Conservation (phyloP, 352 stramenopile genomes). For the Phytophthora litchii region DNA sequence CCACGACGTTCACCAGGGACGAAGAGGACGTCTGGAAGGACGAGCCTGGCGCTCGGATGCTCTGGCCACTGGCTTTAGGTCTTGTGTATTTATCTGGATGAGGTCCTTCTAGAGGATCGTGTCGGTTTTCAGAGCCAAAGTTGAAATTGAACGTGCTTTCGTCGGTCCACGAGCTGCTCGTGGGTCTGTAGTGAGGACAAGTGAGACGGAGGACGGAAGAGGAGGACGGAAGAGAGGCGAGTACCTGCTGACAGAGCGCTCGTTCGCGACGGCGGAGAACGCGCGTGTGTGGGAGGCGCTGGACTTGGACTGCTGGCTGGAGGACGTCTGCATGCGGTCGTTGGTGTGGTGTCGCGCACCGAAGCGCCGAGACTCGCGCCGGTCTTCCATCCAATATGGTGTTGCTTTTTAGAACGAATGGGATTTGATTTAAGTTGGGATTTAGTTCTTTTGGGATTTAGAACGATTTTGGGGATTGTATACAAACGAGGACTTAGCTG, state of each 20-base stretch:
- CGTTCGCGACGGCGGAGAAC: constrained; percentile 8
- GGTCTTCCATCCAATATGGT: constrained; percentile 21
- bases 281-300: constrained; percentile 8
- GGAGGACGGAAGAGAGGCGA: constrained; percentile 1
- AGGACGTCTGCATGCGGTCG: not conserved
- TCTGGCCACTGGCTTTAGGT: constrained; percentile 31
- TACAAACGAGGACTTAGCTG: not conserved
- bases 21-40: constrained; percentile 21
- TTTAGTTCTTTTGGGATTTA: too few relatives aligned
- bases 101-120: not conserved
- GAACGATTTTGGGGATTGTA: not conserved
- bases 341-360: constrained; percentile 12
- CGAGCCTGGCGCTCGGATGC: constrained; percentile 29
- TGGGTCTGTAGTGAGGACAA: not conserved
- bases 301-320: not conserved
- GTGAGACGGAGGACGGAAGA: not conserved
- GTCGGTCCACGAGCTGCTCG: constrained; percentile 7
- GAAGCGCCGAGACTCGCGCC: constrained; percentile 13
- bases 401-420: constrained; percentile 1
- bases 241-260: constrained; percentile 7
- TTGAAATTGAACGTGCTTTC: constrained; percentile 8
- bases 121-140: constrained; percentile 7
- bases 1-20: constrained; percentile 1
- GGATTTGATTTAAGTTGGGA: not conserved
- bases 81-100: constrained; percentile 20